Percentiles rank a stretch among this genome's conserved stretches.
phyloP scores from a whole-genome alignment of 768 basidiomycete species.

The Xerocomellus intermedius region DNA sequence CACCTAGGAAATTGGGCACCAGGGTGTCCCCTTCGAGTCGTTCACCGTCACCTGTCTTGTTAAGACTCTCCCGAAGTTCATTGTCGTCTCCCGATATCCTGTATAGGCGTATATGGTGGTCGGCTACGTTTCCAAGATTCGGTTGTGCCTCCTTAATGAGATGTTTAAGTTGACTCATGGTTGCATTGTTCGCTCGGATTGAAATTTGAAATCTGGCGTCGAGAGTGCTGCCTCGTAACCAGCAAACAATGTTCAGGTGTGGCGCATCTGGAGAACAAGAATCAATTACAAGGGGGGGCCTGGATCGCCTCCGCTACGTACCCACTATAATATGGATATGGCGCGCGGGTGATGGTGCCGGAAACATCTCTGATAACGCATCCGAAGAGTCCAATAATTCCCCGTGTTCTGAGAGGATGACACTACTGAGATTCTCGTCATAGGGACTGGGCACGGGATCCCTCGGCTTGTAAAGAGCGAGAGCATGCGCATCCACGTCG shows the following conservation, averaged over 20 bases:
- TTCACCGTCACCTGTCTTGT: neutral
- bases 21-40: neutral
- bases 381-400: neutral
- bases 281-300: neutral
- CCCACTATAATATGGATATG: neutral
- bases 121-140: neutral
- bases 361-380: neutral
- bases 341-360: neutral
- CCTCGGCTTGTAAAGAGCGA: constrained; percentile 1
- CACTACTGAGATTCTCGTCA: neutral
- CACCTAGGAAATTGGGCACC: neutral
- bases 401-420: neutral
- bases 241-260: neutral
- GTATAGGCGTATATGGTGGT: neutral
- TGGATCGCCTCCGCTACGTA: neutral
- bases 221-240: neutral
- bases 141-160: neutral
- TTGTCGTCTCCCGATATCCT: neutral
- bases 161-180: neutral
- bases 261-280: neutral
- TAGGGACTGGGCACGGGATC: no score
- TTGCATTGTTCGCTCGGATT: neutral
- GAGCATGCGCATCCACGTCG: neutral
- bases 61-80: neutral
- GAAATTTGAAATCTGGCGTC: neutral